phyloP scores from a whole-genome alignment of 2,329 filamentous ascomycete genomes.

The Polytolypa hystricis region DNA sequence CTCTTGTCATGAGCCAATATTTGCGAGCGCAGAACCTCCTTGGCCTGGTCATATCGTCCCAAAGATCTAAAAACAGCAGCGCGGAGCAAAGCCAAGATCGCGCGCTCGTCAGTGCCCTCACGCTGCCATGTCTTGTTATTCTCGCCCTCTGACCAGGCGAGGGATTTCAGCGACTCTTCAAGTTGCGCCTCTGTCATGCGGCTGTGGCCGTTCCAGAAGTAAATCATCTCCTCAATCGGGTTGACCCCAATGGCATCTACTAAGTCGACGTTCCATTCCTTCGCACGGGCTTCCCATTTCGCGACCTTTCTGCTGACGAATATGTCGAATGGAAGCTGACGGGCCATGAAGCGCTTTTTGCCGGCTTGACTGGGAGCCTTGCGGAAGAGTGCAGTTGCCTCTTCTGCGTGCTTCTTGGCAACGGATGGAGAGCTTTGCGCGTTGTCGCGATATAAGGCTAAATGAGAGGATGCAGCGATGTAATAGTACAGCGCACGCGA shows the following conservation, averaged over 20 bases:
- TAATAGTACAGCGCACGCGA: conserved; percentile 83
- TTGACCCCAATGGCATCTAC: conserved; percentile 71
- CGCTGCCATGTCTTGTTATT: conserved; percentile 39
- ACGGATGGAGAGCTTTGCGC: conserved; percentile 24
- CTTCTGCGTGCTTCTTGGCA: conserved; percentile 47
- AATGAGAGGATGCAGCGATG: conserved; percentile 64
- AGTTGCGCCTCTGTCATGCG: conserved; percentile 61
- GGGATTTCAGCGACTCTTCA: conserved; percentile 48
- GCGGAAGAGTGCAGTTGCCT: conserved; percentile 58
- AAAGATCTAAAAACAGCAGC: conserved; percentile 56
- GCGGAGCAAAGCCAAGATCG: conserved; percentile 55
- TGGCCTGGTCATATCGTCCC: conserved; percentile 54
- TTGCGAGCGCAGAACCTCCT: conserved; percentile 48
- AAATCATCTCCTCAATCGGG: conserved; percentile 82
- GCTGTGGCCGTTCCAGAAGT: conserved; percentile 83
- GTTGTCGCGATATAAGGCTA: conserved; percentile 63
- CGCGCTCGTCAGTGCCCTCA: conserved; percentile 49
- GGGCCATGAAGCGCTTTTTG: conserved; percentile 81
- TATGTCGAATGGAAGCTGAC: conserved; percentile 78
- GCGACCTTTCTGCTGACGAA: conserved; percentile 73
- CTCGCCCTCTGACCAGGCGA: conserved; percentile 55
- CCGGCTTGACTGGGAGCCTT: conserved; percentile 64
- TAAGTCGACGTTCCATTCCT: conserved; percentile 54
- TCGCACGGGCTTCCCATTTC: conserved; percentile 76
- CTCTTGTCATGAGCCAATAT: conserved; percentile 49